Base-by-base conservation (phyloP, 129 eudicot genomes). In the Apium graveolens region DNA sequence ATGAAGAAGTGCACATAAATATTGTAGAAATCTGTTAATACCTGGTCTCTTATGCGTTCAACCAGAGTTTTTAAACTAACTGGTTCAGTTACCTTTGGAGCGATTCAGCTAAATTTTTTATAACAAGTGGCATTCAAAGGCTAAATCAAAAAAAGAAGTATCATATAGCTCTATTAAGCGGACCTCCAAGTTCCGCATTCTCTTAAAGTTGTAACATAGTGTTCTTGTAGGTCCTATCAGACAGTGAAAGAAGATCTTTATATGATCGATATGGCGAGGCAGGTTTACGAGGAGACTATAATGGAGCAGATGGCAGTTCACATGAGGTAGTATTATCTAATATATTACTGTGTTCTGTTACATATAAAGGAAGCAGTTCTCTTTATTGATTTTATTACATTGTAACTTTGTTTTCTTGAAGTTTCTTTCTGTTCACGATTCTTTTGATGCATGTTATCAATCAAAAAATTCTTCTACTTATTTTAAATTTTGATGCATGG, bases 241-340 rank as follows among this genome's bases (percentile, higher is more conserved):
- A 90, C 81, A 81, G 84, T 80, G 96, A 95, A 88, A 95, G 90
- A 85, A 89, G 98, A 84, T 90, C 96, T 73, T 44, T 88, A 75
- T 95, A 90, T 87, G 98, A 95, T 82, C 93, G 85, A 39, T 94
- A 79, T 86, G 98, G 98, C 49, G 97, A 94, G 81, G 98, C 88
- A 84, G 98, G 97, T 81, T 79, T 95, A 69, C 86, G 45, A 75
- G 98, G 90, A 79, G 90, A 87, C 41, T 86, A 76, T 79, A 89
- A 82, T 79, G 96, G 84, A 78, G 72, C 91, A 34, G 75, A 81
- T 83, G 76, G 80, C 82, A 89, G 89, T 79, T 79, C 85, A 7
- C 89, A 82, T 42, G 94, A 85, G 87, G 98, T 91, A 82, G 78
- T 82, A 69, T 87, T 66, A 73, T 80, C 6, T 49, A 39, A 21